Percentiles rank a stretch among this genome's conserved stretches.
phyloP scores from a whole-genome alignment of 345 rosid species.

The Melaleuca quinquenervia region DNA sequence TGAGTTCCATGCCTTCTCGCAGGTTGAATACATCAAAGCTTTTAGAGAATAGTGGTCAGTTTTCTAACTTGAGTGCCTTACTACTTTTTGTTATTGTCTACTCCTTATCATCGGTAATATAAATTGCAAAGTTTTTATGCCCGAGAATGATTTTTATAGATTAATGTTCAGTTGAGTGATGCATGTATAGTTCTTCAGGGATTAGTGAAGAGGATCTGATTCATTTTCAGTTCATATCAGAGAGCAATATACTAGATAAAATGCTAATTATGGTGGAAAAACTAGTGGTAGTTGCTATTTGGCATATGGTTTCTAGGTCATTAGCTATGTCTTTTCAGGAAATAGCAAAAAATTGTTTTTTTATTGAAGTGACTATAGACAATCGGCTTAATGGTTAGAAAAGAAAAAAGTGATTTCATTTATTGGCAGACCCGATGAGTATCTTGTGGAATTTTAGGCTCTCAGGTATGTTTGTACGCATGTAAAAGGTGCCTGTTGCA shows the following conservation, averaged over 20 bases:
- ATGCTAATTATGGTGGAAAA: neutral
- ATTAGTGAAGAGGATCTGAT: neutral
- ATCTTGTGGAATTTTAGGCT: neutral
- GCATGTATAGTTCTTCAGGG: neutral
- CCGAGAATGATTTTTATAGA: neutral
- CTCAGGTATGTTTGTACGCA: neutral
- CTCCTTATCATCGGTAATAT: neutral
- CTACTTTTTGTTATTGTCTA: neutral
- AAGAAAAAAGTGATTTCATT: neutral
- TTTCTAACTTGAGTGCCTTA: neutral
- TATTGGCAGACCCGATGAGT: neutral
- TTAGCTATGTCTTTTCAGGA: neutral
- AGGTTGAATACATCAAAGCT: constrained; percentile 94
- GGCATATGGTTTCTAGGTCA: neutral
- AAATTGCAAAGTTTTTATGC: neutral
- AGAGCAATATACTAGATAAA: neutral
- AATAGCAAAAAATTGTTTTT: neutral
- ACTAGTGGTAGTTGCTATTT: neutral
- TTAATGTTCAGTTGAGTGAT: neutral
- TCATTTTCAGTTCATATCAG: neutral
- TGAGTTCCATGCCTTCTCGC: constrained; percentile 97
- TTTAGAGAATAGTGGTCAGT: constrained; percentile 85
- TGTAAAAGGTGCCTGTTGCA: neutral
- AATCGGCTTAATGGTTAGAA: neutral
- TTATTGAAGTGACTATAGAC: neutral